Evolutionary conservation across 2,329 filamentous ascomycete species (phyloP), one percentile per base, ranked within the genome.

Genomic region (Orbilia ellipsospora): DNA sequence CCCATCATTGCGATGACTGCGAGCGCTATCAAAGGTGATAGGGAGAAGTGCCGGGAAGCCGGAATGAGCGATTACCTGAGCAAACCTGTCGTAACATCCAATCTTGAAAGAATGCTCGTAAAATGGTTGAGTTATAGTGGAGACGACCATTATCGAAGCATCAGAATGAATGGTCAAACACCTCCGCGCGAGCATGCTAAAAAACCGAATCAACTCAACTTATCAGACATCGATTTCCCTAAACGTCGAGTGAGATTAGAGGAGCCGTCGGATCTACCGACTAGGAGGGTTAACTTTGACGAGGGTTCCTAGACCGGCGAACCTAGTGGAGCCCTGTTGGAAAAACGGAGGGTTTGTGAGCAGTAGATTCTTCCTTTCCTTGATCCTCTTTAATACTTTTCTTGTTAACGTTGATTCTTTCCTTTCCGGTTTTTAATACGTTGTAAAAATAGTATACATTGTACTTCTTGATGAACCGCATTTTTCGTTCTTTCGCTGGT

Each of bases 1-100:
- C 90, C 90, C 0, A 92, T 93, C 60, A 89, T 93, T 44, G 91
- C 91, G n/a, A 92, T 93, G 90, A 93, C 91, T 0, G 91, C 90
- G 3, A 91, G 89, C 2, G 91, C 91, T 0, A 92, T 93, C 48
- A 90, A 92, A 80, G 91, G 91, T 3, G 91, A 93, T 79, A 85
- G 87, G 57, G 90, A 93, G 80, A 92, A 92, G 80, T 93, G 90
- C 80, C 87, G 87, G 73, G 86, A 86, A 75, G 89, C 90, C 7
- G 91, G 91, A 36, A 93, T 93, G 91, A 90, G 93, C 78, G 90
- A 92, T 79, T 90, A 92, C 79, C 83, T 92, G 16, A 75, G 72
- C 31, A 75, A 75, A 60, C 72, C 64, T 10, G 72, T 75, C 4
- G 72, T 75, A 18, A 75, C 72, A 8, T 18, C 16, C 8, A 75